Evolutionary conservation across 2,329 filamentous ascomycete species (phyloP).

Genomic region (Xylariaceae sp.): DNA sequence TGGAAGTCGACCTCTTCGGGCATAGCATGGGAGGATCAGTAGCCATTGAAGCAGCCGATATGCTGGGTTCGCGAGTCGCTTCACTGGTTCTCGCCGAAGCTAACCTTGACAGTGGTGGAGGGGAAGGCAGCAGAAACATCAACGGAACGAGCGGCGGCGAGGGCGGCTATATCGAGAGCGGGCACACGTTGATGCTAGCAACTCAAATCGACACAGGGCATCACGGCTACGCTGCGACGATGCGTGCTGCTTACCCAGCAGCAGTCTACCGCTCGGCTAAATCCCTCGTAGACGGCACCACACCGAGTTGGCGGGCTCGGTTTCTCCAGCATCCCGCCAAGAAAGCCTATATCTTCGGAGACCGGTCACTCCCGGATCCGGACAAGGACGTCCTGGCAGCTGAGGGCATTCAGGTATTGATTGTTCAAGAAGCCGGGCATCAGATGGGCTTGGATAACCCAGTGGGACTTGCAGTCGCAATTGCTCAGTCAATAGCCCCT

Average conservation of each 20-base stretch:
- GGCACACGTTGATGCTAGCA: no score
- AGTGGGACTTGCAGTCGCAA: not conserved
- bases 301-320: not conserved
- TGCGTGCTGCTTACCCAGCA: not conserved
- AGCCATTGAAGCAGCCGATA: not conserved
- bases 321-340: not conserved
- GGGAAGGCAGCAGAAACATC: no score
- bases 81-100: not conserved
- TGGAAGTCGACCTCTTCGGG: not conserved
- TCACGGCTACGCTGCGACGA: no score
- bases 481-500: not conserved
- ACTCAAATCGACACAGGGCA: no score
- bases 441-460: not conserved
- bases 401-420: not conserved
- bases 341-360: not conserved
- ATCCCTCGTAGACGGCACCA: not conserved
- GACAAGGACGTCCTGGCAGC: not conserved
- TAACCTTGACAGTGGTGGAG: no score
- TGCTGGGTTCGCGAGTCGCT: not conserved
- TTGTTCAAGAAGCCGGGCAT: not conserved
- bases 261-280: not conserved
- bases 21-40: constrained; percentile 1
- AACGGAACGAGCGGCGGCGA: no score
- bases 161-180: no score
- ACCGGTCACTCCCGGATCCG: not conserved